These are phyloP conservation scores for Saitozyma podzolica DNA, from an alignment of 768 basidiomycete species.

Conservation along the genomic window DNA sequence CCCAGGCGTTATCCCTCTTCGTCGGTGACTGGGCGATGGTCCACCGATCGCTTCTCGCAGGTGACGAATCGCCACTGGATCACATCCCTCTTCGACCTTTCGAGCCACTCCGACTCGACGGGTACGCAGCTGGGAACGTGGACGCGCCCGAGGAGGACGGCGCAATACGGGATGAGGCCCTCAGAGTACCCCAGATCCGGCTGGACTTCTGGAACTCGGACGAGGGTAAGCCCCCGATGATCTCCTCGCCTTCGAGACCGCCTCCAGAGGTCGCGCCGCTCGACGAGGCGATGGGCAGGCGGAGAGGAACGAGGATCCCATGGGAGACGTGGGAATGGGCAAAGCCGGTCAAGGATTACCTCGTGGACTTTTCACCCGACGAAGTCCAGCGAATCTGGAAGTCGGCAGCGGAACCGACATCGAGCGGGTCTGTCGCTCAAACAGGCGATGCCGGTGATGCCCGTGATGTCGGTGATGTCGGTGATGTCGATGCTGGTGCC, in stretches of 20 bases:
- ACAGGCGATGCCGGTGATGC: neutral
- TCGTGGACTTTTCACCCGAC: conserved; percentile 3
- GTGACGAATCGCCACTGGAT: neutral
- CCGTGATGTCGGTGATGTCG: neutral
- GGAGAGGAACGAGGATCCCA: conserved; percentile 5
- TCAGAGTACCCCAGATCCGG: conserved; percentile 12
- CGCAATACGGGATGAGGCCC: neutral
- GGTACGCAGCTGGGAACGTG: conserved; percentile 2
- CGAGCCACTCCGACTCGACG: conserved; percentile 9
- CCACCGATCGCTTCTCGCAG: conserved; percentile 1
- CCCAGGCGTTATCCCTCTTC: conserved; percentile 2
- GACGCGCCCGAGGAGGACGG: neutral
- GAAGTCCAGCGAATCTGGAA: conserved; percentile 5
- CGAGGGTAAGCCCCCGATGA: conserved; percentile 2
- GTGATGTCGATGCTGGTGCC: neutral
- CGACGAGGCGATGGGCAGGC: neutral
- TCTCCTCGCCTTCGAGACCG: conserved; percentile 5
- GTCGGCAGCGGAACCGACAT: neutral
- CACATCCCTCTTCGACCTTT: conserved; percentile 9
- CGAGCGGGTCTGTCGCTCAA: neutral
- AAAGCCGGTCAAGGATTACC: conserved; percentile 6
- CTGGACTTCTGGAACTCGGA: conserved; percentile 9
- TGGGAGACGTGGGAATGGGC: conserved; percentile 18
- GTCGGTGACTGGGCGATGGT: conserved; percentile 7
- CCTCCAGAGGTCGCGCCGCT: neutral